phyloP scores from a whole-genome alignment of 345 rosid species.

The Viola odorata region DNA sequence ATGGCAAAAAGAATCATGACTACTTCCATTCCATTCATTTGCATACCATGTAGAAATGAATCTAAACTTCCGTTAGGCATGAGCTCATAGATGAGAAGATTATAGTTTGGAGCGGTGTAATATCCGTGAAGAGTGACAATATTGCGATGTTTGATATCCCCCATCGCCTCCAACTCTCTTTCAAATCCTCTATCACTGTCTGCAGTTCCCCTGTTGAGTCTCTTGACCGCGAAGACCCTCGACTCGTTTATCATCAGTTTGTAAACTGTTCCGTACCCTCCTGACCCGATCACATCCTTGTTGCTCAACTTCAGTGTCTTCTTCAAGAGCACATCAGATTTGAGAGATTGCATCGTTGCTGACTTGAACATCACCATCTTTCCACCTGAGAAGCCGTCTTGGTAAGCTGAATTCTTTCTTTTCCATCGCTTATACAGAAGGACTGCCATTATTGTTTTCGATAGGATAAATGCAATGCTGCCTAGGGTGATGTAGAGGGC shows the following conservation, averaged over 20 bases:
- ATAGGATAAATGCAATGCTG: constrained; percentile 49
- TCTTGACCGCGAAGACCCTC: constrained; percentile 67
- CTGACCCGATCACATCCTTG: constrained; percentile 77
- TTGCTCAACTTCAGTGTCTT: constrained; percentile 53
- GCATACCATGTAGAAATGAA: constrained; percentile 48
- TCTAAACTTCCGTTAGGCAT: constrained; percentile 87
- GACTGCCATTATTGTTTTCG: constrained; percentile 56
- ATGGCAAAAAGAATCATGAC: background rate
- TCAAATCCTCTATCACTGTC: constrained; percentile 69
- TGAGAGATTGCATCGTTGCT: constrained; percentile 43
- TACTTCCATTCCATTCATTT: background rate
- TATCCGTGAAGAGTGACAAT: constrained; percentile 80
- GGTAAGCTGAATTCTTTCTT: constrained; percentile 34
- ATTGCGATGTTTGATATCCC: constrained; percentile 82
- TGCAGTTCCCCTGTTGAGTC: constrained; percentile 56
- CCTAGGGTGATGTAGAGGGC: constrained; percentile 58
- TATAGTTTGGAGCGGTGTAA: constrained; percentile 49
- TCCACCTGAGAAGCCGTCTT: constrained; percentile 49
- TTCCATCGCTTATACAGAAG: constrained; percentile 69
- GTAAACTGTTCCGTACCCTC: constrained; percentile 79
- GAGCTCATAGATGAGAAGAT: constrained; percentile 76
- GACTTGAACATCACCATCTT: constrained; percentile 77
- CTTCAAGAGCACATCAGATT: constrained; percentile 49
- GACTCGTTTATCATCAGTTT: constrained; percentile 46
- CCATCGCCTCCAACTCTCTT: constrained; percentile 81